Evolutionary conservation across 2,329 filamentous ascomycete genomes (phyloP).

Genomic region (Colletotrichum lini): DNA sequence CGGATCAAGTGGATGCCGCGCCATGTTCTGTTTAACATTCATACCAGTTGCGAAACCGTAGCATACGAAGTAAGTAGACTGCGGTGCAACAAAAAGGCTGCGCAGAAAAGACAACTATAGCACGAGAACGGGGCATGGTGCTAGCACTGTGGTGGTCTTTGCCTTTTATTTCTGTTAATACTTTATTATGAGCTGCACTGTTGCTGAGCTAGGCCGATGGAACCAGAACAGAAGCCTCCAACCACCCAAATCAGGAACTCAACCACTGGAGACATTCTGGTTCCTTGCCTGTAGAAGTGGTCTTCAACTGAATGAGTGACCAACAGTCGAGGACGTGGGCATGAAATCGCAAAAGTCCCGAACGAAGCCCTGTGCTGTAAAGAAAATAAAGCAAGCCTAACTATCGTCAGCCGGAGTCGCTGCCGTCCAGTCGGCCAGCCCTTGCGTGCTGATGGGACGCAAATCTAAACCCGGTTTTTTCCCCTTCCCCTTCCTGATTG

Average conservation of each 20-base stretch:
- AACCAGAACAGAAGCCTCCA: too few species aligned
- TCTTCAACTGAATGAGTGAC: neutral
- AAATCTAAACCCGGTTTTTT: constrained; percentile 39
- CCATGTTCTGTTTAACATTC: neutral
- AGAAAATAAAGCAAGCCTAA: constrained; percentile 25
- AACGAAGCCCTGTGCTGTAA: neutral
- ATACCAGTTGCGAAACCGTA: neutral
- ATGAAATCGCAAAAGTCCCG: neutral
- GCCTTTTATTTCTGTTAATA: too few species aligned
- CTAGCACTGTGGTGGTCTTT: too few species aligned
- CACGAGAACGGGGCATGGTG: too few species aligned
- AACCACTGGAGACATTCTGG: too few species aligned
- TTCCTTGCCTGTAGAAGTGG: too few species aligned
- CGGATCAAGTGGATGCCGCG: neutral
- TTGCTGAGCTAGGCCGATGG: too few species aligned
- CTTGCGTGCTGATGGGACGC: constrained; percentile 35
- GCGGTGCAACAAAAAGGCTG: too few species aligned
- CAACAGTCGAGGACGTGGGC: neutral
- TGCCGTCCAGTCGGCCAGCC: constrained; percentile 30
- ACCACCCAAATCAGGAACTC: too few species aligned
- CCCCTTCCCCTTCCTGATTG: constrained; percentile 16
- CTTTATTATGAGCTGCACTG: too few species aligned
- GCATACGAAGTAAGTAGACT: neutral
- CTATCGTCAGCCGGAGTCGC: constrained; percentile 37
- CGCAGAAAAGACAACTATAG: too few species aligned